Base-by-base conservation (phyloP, 345 rosid genomes). In the Tarenaya hassleriana region DNA sequence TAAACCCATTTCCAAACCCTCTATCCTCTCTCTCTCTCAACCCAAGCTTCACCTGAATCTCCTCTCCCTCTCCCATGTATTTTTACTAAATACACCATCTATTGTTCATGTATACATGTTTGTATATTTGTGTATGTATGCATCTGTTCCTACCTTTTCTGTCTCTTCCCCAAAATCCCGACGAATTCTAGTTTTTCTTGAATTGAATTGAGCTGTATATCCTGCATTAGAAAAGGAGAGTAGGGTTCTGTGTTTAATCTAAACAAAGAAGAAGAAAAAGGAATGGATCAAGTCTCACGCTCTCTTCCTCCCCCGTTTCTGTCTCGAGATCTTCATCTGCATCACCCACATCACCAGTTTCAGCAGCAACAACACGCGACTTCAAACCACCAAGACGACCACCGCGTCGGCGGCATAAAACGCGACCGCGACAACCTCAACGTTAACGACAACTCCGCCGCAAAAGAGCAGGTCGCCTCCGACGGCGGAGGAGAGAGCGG, bases 261-360 rank as follows among this genome's bases (percentile, higher is more conserved):
- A n/a, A n/a, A n/a, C n/a, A n/a, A 24, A 24, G 29, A 24, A 24
- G 3, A 21, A 56, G 42, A 41, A 61, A 52, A 52, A 68, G 32
- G 16, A 15, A 79, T 90, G 95, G 86, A 90, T 72, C 95, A 80
- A 34, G 77, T 81, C 7, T 71, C 94, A 48, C 90, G 87, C 15
- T 76, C 84, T 37, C 97, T 90, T 60, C 96, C 95, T 11, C 92
- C 88, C 29, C 82, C 97, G 41, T 90, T 90, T 41, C 94, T 67
- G 55, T 41, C 79, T 9, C 77, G 97, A 66, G 95, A 89, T 74
- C 81, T 89, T 55, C 94, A 86, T 60, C 74, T 83, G 37, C 85
- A 75, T 7, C 76, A 72, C 47, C 77, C 74, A 51, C 88, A 82
- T 41, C 94, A 77, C 40, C 94, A 80, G 8, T 75, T 76, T 4